Conservation (phyloP, 2,329 filamentous ascomycete species). For the Alternaria sp. region DNA sequence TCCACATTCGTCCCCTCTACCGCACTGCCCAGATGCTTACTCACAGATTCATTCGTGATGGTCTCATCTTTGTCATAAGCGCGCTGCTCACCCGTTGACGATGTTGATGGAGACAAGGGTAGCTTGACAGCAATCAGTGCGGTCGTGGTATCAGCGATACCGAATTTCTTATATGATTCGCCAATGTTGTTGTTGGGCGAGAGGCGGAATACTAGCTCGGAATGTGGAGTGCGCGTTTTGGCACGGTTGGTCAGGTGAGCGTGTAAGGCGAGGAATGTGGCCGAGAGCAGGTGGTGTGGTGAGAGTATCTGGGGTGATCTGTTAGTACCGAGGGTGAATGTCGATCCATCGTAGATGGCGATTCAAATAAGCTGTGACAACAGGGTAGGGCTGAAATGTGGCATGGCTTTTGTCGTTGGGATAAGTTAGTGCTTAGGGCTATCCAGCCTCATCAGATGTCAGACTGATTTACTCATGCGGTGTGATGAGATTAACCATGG, state of each 20-base stretch:
- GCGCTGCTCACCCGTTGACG: background rate
- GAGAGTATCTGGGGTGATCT: slow-evolving; percentile 66
- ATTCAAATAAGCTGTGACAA: background rate
- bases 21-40: slow-evolving; percentile 28
- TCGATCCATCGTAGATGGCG: background rate
- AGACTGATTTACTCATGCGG: background rate
- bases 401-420: background rate
- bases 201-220: slow-evolving; percentile 82
- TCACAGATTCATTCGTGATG: slow-evolving; percentile 34
- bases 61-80: slow-evolving; percentile 1
- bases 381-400: background rate
- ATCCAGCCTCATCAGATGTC: background rate
- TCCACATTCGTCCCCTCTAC: slow-evolving; percentile 35
- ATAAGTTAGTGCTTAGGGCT: background rate
- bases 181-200: slow-evolving; percentile 89
- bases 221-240: slow-evolving; percentile 85
- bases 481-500: background rate
- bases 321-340: background rate
- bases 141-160: slow-evolving; percentile 73
- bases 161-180: slow-evolving; percentile 88
- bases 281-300: slow-evolving; percentile 73
- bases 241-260: slow-evolving; percentile 62
- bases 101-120: slow-evolving; percentile 42
- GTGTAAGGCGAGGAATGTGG: slow-evolving; percentile 78
- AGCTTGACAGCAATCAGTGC: slow-evolving; percentile 84